Evolutionary conservation across 208 protist species (phyloP), one percentile per base, ranked within the genome.

Genomic region (Naegleria lovaniensis): DNA sequence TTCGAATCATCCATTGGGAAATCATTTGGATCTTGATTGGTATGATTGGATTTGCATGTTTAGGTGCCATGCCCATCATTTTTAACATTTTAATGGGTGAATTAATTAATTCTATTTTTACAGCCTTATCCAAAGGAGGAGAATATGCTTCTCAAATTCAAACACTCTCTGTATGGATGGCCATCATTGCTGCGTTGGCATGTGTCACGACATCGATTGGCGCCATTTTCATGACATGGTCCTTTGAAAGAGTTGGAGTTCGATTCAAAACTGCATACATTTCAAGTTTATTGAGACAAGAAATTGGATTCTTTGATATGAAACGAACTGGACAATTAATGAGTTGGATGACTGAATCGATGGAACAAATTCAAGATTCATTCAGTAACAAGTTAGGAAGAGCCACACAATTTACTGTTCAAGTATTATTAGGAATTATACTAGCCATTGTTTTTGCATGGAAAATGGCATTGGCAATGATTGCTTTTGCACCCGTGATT

Each of bases 251-350:
- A 85, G 41, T 85, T 39, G 40, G 33, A 43, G 48, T n/a, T 9
- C 13, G 40, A 48, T 85, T 85, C 7, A 85, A 85, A 29, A 40
- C 39, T 5, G 40, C 33, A 5, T 85, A 85, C 48, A 38, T 85
- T 48, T 33, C 39, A 16, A n/a, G 0, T 25, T 85, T 39, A 16
- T 22, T 85, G 36, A 22, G 41, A 43, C 83, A 85, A 85, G 83
- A 85, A 85, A 85, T 85, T 85, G 83, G 36, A 40, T 85, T 48
- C 83, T 85, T 85, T 85, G 83, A 48, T 29, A 85, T 85, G 11
- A 85, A 85, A 43, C 39, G n/a, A 38, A 88, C 85, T 58, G 85
- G 85, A 22, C 7, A 58, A 22, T 38, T 88, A 3, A 58, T 58
- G 41, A 16, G 13, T 7, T 15, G 9, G 33, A 25, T 88, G 22